A percentile compares a stretch with the other conserved stretches of the same genome.
phyloP scores from a whole-genome alignment of 163 green algal genomes.

The Prototheca stagnorum region DNA sequence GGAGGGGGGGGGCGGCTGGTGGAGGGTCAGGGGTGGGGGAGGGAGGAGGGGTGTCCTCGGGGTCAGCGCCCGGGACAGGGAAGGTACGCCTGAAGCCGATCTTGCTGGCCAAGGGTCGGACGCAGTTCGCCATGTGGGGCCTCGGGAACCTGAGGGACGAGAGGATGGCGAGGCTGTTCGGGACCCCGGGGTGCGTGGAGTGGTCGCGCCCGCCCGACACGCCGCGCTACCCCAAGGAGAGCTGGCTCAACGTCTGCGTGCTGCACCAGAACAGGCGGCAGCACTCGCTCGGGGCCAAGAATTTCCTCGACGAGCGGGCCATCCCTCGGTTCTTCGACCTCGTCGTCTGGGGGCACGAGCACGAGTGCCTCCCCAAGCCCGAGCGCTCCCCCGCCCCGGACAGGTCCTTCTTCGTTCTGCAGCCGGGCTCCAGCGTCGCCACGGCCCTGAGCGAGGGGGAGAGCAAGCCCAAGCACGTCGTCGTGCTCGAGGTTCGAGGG shows the following conservation, averaged over 20 bases:
- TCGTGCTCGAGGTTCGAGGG: conserved; percentile 67
- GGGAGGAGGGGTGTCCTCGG: not conserved
- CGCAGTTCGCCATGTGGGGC: conserved; percentile 82
- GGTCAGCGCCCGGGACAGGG: too few relatives aligned
- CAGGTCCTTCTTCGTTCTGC: conserved; percentile 46
- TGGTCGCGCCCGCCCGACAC: conserved; percentile 34
- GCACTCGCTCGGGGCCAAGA: conserved; percentile 43
- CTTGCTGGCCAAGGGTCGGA: conserved; percentile 67
- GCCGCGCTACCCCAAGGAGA: conserved; percentile 15
- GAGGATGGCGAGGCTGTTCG: conserved; percentile 73
- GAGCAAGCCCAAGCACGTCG: conserved; percentile 67
- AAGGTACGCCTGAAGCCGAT: conserved; percentile 53
- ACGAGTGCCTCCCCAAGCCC: conserved; percentile 73
- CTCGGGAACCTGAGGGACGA: conserved; percentile 90
- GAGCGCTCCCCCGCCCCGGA: conserved; percentile 8
- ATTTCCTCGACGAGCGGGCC: conserved; percentile 56
- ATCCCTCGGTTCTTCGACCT: conserved; percentile 84
- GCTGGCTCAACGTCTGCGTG: conserved; percentile 90
- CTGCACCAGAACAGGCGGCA: conserved; percentile 88
- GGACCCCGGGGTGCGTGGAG: conserved; percentile 52
- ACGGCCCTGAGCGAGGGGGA: conserved; percentile 71
- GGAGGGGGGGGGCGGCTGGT: not conserved
- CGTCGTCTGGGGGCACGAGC: conserved; percentile 94
- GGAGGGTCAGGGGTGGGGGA: too few relatives aligned
- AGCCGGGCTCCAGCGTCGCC: conserved; percentile 73